These are phyloP conservation scores for Cladosporium colombiae DNA, from an alignment of 2,329 filamentous ascomycete species.

Conservation along the genomic window DNA sequence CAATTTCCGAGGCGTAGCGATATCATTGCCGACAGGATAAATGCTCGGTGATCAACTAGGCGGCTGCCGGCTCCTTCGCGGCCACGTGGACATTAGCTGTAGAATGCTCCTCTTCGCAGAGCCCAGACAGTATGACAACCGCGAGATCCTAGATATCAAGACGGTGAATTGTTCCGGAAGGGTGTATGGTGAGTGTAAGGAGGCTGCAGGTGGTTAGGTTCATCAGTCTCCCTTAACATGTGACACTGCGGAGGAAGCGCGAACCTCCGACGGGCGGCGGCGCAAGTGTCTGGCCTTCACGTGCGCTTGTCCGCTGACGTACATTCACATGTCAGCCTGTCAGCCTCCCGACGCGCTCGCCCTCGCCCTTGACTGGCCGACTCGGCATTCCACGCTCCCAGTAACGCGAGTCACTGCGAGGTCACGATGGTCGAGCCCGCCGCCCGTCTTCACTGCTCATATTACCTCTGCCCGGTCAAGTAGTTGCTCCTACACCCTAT, in stretches of 20 bases:
- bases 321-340: slow-evolving; percentile 18
- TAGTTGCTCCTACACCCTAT: neutral
- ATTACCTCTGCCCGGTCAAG: neutral
- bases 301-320: slow-evolving; percentile 4
- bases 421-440: slow-evolving; percentile 18
- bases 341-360: slow-evolving; percentile 2
- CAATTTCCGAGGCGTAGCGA: slow-evolving; percentile 1
- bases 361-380: slow-evolving; percentile 7
- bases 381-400: slow-evolving; percentile 11
- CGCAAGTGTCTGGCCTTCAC: slow-evolving; percentile 5
- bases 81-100: neutral
- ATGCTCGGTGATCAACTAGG: neutral
- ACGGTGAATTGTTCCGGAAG: neutral
- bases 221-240: neutral
- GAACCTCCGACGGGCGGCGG: neutral
- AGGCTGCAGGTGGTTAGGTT: neutral
- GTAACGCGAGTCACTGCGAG: neutral
- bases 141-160: neutral
- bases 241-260: neutral
- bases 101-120: neutral
- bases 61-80: neutral
- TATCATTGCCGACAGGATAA: neutral
- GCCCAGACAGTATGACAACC: neutral
- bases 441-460: slow-evolving; percentile 2
- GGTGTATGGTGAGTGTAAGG: neutral